Evolutionary conservation across 108 stramenopile genomes (phyloP).

Genomic region (Fragilaria radians): DNA sequence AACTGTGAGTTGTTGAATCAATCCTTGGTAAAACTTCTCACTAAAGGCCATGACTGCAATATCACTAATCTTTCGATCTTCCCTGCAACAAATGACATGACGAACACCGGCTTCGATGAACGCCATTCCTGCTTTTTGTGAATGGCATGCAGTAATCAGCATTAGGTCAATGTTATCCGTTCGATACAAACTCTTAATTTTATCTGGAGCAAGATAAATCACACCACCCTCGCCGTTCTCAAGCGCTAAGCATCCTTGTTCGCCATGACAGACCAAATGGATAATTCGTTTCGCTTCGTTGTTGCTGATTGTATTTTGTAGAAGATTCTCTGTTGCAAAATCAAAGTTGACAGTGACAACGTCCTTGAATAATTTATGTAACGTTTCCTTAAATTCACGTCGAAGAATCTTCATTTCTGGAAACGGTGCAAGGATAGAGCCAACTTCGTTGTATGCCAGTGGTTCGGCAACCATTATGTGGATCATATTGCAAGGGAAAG

Average conservation of each 20-base stretch:
- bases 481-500: too few relatives aligned
- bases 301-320: conserved; percentile 28
- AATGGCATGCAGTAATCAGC: conserved; percentile 81
- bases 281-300: conserved; percentile 38
- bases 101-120: conserved; percentile 82
- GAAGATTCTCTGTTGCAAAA: conserved; percentile 41
- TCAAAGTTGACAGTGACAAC: conserved; percentile 32
- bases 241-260: conserved; percentile 59
- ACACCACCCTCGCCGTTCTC: conserved; percentile 32
- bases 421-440: too few relatives aligned
- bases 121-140: conserved; percentile 55
- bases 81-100: conserved; percentile 81
- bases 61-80: conserved; percentile 58
- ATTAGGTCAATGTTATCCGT: conserved; percentile 42
- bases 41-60: conserved; percentile 56
- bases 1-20: conserved; percentile 54
- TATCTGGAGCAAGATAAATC: conserved; percentile 23
- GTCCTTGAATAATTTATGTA: conserved; percentile 1
- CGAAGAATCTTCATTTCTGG: too few relatives aligned
- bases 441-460: too few relatives aligned
- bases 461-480: too few relatives aligned
- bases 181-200: conserved; percentile 23
- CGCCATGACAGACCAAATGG: conserved; percentile 48
- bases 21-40: conserved; percentile 51
- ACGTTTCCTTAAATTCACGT: conserved; percentile 7